Conservation (phyloP, 371 early-diverging fungal species). For the Mucor irregularis region DNA sequence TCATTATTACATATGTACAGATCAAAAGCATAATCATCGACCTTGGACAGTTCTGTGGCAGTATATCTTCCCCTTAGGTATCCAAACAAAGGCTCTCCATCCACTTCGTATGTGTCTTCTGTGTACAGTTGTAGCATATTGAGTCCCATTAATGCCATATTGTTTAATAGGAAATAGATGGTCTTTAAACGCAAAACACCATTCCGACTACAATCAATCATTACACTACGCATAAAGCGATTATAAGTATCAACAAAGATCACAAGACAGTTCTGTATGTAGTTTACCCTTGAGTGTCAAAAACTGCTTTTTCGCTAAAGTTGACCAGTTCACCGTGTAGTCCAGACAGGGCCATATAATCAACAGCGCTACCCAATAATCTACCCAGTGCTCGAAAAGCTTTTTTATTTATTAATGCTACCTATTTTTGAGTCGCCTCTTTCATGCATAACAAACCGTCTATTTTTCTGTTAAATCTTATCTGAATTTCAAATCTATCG, state of each 20-base stretch:
- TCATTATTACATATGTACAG: conserved; percentile 39
- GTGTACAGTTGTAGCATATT: conserved; percentile 88
- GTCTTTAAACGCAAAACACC: conserved; percentile 68
- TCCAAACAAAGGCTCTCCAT: conserved; percentile 85
- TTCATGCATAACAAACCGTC: conserved; percentile 49
- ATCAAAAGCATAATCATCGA: conserved; percentile 79
- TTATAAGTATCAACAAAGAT: neutral
- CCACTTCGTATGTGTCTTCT: conserved; percentile 82
- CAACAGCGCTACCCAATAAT: conserved; percentile 62
- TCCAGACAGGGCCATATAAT: conserved; percentile 35
- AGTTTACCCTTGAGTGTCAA: conserved; percentile 66
- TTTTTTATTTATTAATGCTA: conserved; percentile 15
- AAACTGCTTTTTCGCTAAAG: conserved; percentile 66
- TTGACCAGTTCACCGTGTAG: conserved; percentile 46
- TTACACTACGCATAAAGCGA: conserved; percentile 58
- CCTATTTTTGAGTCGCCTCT: neutral
- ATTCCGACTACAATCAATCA: conserved; percentile 87
- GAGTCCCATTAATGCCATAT: conserved; percentile 80
- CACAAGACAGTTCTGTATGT: neutral
- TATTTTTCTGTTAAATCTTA: conserved; percentile 63
- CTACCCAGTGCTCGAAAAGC: conserved; percentile 82
- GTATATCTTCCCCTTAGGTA: conserved; percentile 78
- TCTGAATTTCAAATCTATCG: conserved; percentile 47
- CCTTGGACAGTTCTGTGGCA: conserved; percentile 61
- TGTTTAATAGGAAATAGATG: conserved; percentile 65